These are phyloP conservation scores for Sphaerulina populicola DNA, from an alignment of 2,329 filamentous ascomycete species.

Conservation along the genomic window DNA sequence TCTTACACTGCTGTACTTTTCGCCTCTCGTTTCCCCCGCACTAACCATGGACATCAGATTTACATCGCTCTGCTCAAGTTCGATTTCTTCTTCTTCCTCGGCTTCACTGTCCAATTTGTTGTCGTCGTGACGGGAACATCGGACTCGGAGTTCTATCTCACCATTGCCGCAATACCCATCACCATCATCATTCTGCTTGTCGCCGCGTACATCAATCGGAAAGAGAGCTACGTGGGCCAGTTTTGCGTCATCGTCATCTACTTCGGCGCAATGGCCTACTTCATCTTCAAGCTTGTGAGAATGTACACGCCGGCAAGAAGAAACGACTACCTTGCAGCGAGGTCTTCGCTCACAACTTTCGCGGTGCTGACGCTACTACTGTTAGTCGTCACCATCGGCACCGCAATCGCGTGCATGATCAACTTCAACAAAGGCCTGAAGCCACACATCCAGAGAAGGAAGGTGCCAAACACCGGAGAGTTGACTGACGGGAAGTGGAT, in stretches of 20 bases:
- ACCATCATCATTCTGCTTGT: slow-evolving; percentile 81
- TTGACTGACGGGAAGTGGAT: slow-evolving; percentile 19
- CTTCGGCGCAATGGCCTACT: slow-evolving; percentile 83
- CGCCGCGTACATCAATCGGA: slow-evolving; percentile 75
- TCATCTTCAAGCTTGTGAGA: slow-evolving; percentile 94
- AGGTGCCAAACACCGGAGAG: slow-evolving; percentile 18
- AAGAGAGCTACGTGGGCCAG: slow-evolving; percentile 75
- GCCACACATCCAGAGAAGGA: slow-evolving; percentile 58
- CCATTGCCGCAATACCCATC: slow-evolving; percentile 79
- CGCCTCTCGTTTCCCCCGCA: not conserved
- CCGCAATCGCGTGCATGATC: slow-evolving; percentile 75
- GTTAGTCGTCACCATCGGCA: slow-evolving; percentile 78
- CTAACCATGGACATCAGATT: slow-evolving; percentile 52
- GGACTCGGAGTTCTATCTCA: slow-evolving; percentile 72
- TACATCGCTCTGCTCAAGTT: slow-evolving; percentile 98
- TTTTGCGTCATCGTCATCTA: slow-evolving; percentile 69
- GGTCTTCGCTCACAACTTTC: slow-evolving; percentile 82
- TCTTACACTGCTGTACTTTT: not conserved
- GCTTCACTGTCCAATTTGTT: slow-evolving; percentile 97
- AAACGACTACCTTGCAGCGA: slow-evolving; percentile 63
- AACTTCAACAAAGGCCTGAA: slow-evolving; percentile 91
- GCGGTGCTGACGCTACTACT: slow-evolving; percentile 85
- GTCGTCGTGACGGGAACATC: slow-evolving; percentile 67
- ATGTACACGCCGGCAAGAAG: slow-evolving; percentile 62
- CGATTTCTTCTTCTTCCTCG: slow-evolving; percentile 99